Evolutionary conservation across 2,329 filamentous ascomycete genomes (phyloP).

Genomic region (Cladophialophora bantiana): DNA sequence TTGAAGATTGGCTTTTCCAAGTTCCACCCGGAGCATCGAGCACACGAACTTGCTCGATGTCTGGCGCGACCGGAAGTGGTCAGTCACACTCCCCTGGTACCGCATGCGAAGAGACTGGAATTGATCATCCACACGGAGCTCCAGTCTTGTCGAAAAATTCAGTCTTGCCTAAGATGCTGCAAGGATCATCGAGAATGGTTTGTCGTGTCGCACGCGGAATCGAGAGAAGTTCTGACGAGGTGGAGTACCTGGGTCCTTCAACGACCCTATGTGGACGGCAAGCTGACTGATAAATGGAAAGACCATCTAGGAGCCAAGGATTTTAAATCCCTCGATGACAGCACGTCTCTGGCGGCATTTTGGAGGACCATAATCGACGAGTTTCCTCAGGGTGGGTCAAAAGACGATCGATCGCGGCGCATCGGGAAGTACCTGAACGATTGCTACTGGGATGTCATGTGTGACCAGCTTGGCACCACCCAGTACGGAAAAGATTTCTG

Average conservation of each 20-base stretch:
- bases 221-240: not conserved
- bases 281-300: not conserved
- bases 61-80: not conserved
- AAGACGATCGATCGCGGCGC: not conserved
- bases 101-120: not conserved
- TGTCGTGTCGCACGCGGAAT: not conserved
- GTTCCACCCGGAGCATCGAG: not conserved
- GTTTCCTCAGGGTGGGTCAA: not conserved
- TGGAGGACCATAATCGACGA: not conserved
- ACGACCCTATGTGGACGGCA: not conserved
- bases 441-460: conserved; percentile 5
- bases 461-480: conserved; percentile 4
- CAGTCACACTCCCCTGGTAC: not conserved
- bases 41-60: conserved; percentile 1
- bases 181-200: not conserved
- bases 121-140: not conserved
- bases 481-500: conserved; percentile 13
- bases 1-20: not conserved
- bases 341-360: not conserved
- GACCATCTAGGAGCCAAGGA: not conserved
- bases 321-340: not conserved
- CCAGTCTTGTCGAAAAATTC: not conserved
- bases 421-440: conserved; percentile 1
- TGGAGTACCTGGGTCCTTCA: not conserved
- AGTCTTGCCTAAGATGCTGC: not conserved